Evolutionary conservation across 192 early-diverging fungal species (phyloP).

Genomic region (Borealophlyctis nickersoniae): DNA sequence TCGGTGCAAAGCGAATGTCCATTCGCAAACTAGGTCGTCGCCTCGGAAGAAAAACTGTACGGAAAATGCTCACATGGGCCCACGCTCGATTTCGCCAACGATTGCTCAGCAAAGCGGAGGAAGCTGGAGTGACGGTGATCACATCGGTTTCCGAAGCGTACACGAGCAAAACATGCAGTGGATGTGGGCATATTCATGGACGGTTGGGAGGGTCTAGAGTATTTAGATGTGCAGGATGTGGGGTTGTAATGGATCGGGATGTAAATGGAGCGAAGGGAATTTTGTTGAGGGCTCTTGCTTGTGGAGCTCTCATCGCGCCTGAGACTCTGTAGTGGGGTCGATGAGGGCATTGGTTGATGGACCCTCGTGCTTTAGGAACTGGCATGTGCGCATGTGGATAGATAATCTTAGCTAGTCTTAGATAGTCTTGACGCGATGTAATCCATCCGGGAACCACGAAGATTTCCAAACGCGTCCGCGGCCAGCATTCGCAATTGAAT

Average conservation of each 20-base stretch:
- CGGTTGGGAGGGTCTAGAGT: background rate
- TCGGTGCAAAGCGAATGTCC: constrained; percentile 2
- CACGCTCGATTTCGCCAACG: background rate
- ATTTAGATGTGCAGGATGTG: constrained; percentile 6
- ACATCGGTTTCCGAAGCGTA: constrained; percentile 2
- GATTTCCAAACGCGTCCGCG: no score
- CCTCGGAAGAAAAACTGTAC: background rate
- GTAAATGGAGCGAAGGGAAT: constrained; percentile 5
- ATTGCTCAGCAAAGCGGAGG: constrained; percentile 1
- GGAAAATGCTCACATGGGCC: constrained; percentile 2
- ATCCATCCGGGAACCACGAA: no score
- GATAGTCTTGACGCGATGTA: no score
- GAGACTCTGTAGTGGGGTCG: no score
- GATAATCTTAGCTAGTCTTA: no score
- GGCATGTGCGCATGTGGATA: no score
- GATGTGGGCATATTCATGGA: constrained; percentile 7
- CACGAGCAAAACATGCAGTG: constrained; percentile 12
- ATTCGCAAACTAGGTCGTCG: background rate
- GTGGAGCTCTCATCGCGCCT: no score
- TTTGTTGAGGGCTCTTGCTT: background rate
- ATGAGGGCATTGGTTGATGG: no score
- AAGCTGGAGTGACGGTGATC: constrained; percentile 6
- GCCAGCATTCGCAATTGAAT: no score
- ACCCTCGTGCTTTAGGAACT: no score
- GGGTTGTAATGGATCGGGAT: background rate